Base-by-base conservation (phyloP, 2,329 filamentous ascomycete species). In the Leptographium wingfieldii region DNA sequence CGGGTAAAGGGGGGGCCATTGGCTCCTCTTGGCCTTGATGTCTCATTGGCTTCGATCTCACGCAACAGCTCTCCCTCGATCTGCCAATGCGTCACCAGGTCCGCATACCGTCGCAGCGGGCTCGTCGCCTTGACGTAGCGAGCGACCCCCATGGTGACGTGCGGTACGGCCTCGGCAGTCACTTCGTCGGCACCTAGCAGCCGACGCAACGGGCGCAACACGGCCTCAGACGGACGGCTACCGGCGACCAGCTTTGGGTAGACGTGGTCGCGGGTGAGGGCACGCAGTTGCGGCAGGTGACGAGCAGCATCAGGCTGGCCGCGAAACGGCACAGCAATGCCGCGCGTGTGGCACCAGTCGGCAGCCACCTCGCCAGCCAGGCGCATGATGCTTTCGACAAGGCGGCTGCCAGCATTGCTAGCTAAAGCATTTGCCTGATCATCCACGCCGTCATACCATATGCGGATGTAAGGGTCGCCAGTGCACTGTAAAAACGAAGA, bases 1-100 rank as follows among this genome's bases (percentile, higher is more conserved):
- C 69, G 67, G 19, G 68, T 68, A 64, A 82, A 83, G 6, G 80
- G 78, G 1, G 56, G 53, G 6, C 60, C 63, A 3, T 11, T 25
- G 2, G 27, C 25, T 19, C n/a, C 33, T 55, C 6, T 10, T 2
- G 43, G 19, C 43, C 5, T 14, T 25, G 22, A 3, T 11, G 48
- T 27, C 22, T 27, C 22, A 3, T 27, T 51, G 11, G 48, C 48
- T 9, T 46, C 71, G 71, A 65, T 63, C 68, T 80, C 78, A 63
- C 77, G 72, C 10, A 73, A 66, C 38, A 87, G 71, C 11, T 81
- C 78, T 2, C 78, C 79, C 66, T 85, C 79, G 63, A 87, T 80
- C 69, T 87, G 84, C 81, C 82, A 87, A 71, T 87, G 84, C 1
- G 80, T 77, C 38, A 87, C 68, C 55, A 87, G 71, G 69, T 88